phyloP scores from a whole-genome alignment of 148 eudicot species.

The Selenicereus undatus region DNA sequence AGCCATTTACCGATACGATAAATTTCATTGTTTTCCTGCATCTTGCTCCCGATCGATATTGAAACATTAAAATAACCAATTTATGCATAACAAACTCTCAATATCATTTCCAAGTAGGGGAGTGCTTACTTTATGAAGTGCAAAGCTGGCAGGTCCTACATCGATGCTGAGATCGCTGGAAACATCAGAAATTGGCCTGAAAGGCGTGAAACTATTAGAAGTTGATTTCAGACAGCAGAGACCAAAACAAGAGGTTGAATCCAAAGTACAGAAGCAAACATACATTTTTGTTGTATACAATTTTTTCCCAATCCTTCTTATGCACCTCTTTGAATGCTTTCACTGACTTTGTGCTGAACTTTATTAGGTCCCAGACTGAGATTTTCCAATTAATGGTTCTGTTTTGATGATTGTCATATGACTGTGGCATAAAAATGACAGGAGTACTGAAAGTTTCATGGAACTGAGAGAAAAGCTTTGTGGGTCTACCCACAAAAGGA shows the following conservation, averaged over 20 bases:
- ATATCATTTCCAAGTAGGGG: neutral
- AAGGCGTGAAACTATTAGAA: conserved; percentile 19
- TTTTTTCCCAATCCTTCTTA: neutral
- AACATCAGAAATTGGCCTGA: conserved; percentile 98
- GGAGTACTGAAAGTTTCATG: neutral
- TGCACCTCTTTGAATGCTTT: conserved; percentile 8
- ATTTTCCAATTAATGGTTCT: conserved; percentile 4
- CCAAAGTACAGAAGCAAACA: conserved; percentile 4
- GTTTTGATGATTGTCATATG: conserved; percentile 20
- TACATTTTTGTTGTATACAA: conserved; percentile 14
- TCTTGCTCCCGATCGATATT: neutral
- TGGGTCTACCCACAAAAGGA: neutral
- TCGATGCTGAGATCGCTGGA: conserved; percentile 86
- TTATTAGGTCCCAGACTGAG: neutral
- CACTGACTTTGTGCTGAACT: neutral
- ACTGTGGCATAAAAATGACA: neutral
- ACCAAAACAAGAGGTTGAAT: neutral
- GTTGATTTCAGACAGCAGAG: conserved; percentile 4
- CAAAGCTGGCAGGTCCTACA: conserved; percentile 71
- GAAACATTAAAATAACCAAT: neutral
- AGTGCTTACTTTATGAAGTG: conserved; percentile 82
- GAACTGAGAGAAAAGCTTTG: neutral
- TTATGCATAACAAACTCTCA: neutral
- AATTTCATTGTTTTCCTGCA: neutral
- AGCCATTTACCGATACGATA: neutral